Percentiles rank a stretch among this genome's conserved stretches.
These are phyloP conservation scores for Aspergillus flavus DNA, from an alignment of 2,329 filamentous ascomycete genomes.

Conservation along the genomic window DNA sequence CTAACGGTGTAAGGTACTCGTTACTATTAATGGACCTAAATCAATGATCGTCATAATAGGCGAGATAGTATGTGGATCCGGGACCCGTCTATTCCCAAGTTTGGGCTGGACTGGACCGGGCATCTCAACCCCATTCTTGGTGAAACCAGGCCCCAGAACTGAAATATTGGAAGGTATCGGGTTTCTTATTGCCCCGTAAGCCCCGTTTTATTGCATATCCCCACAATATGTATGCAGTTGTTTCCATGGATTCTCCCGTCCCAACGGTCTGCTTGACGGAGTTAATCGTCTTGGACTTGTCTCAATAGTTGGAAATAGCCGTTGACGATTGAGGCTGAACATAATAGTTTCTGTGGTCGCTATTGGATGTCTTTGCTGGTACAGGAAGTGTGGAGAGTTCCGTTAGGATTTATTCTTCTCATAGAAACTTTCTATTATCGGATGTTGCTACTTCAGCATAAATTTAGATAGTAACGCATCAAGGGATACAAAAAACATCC, in stretches of 20 bases:
- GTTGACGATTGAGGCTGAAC: background rate
- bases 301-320: background rate
- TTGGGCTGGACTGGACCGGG: background rate
- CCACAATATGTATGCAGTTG: background rate
- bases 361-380: background rate
- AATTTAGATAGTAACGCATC: background rate
- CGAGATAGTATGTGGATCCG: background rate
- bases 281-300: background rate
- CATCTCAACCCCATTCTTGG: background rate
- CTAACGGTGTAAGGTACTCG: background rate
- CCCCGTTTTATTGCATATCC: background rate
- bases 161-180: background rate
- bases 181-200: background rate
- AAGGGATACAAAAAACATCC: background rate
- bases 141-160: background rate
- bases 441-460: background rate
- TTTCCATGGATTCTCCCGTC: background rate
- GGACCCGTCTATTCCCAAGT: background rate
- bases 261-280: background rate
- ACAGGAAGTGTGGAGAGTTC: background rate
- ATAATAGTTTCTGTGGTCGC: background rate
- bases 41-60: background rate
- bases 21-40: background rate
- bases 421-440: background rate
- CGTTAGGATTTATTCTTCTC: background rate